Evolutionary conservation across 495 filamentous ascomycete genomes (phyloP).

Genomic region (Penicillium crystallinum): DNA sequence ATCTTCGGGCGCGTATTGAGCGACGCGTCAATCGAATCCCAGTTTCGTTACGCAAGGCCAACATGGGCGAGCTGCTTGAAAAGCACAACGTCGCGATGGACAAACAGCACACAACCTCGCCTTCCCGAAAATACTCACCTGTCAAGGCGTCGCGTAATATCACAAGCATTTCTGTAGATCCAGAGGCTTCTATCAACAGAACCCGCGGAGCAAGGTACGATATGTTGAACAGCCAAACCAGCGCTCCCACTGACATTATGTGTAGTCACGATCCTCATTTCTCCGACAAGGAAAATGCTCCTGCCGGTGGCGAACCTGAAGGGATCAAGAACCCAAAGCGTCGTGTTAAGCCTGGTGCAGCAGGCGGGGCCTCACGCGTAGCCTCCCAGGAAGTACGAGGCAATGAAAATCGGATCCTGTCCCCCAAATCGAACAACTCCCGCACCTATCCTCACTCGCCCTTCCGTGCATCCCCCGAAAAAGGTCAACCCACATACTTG

Average conservation of each 20-base stretch:
- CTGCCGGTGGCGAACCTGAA: conserved; percentile 33
- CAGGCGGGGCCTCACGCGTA: conserved; percentile 40
- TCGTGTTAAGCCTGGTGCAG: conserved; percentile 40
- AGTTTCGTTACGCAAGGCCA: conserved; percentile 67
- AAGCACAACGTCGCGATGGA: conserved; percentile 41
- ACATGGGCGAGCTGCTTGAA: conserved; percentile 74
- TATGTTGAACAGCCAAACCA: neutral
- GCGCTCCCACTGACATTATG: conserved; percentile 9
- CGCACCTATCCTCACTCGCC: conserved; percentile 60
- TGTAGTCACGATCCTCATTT: conserved; percentile 58
- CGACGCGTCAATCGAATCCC: conserved; percentile 94
- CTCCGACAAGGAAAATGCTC: conserved; percentile 76
- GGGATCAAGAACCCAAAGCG: conserved; percentile 57
- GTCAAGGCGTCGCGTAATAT: conserved; percentile 27
- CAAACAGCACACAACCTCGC: conserved; percentile 24
- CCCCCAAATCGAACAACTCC: conserved; percentile 77
- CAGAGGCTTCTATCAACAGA: conserved; percentile 30
- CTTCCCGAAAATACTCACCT: conserved; percentile 27
- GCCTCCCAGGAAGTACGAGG: conserved; percentile 45
- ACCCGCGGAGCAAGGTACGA: conserved; percentile 61
- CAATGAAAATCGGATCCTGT: conserved; percentile 58
- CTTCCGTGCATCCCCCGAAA: conserved; percentile 40
- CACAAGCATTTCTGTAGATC: conserved; percentile 27
- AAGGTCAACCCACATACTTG: conserved; percentile 44
- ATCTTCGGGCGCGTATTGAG: conserved; percentile 80